Base-by-base conservation (phyloP, 257 asterid genomes). In the Petunia axillaris region DNA sequence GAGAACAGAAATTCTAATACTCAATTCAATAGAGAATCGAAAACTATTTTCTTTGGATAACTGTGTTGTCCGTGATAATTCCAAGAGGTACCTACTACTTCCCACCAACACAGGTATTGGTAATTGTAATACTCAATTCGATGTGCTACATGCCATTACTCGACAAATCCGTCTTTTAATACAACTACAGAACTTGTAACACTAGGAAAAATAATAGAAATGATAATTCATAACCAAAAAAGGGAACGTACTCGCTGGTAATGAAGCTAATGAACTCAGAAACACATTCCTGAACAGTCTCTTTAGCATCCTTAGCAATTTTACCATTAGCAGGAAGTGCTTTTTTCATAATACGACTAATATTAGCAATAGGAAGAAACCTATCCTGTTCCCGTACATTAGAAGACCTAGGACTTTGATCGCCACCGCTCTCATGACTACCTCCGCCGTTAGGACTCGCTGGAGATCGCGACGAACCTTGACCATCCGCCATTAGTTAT, bases 181-280 rank as follows among this genome's bases (percentile, higher is more conserved):
- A 6, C 64, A 58, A 6, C 37, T 55, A 3, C 13, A 15, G 7
- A 55, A 1, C 5, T 25, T 55, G 2, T 1, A 55, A 14, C 62
- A 55, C 62, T 25, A 55, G 62, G 4, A 14, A 55, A 55, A 55
- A 15, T 6, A 55, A 64, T 11, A 2, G 57, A 53, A 53, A 53
- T 11, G 14, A n/a, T 16, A 55, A 14, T 55, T 14, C 60, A 14
- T 55, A 55, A 55, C 14, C 4, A 54, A 6, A 16, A 68, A 50
- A 13, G n/a, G 6, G 52, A 9, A 73, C 92, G 43, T 86, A 93
- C 97, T 91, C 97, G 97, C 97, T 91, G 77, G 97, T 93, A 81
- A 93, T 86, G 89, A 93, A 93, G 87, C 97, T 90, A 75, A 93
- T 93, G 84, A 93, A 93, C 87, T 91, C 97, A 11, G 97, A 91